Percentiles rank a stretch among this genome's conserved stretches.
Evolutionary conservation across 2,329 filamentous ascomycete genomes (phyloP).

Genomic region (Epichloe glyceriae): DNA sequence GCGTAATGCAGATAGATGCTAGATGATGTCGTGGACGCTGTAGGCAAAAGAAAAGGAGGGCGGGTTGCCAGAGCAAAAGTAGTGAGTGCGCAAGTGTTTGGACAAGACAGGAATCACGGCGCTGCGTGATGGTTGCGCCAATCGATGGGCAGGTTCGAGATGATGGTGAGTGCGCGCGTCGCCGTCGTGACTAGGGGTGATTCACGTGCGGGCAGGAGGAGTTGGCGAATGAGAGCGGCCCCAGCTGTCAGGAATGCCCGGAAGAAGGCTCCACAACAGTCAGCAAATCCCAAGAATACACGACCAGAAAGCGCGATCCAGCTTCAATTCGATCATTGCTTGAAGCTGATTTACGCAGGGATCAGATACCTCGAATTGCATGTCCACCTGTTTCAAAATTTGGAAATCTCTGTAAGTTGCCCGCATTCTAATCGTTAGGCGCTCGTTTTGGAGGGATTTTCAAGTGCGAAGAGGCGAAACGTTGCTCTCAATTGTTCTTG

Average conservation of each 20-base stretch:
- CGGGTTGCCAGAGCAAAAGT: neutral
- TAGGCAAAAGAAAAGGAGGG: neutral
- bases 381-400: neutral
- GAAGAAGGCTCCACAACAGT: constrained; percentile 2
- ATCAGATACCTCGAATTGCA: neutral
- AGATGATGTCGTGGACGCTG: neutral
- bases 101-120: neutral
- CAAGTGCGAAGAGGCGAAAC: neutral
- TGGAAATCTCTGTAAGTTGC: neutral
- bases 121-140: constrained; percentile 4
- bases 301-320: constrained; percentile 1
- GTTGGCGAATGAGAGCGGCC: constrained; percentile 3
- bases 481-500: neutral
- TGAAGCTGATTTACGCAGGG: neutral
- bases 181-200: constrained; percentile 3
- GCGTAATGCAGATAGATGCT: neutral
- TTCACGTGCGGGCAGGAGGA: constrained; percentile 4
- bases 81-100: neutral
- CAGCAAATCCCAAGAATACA: neutral
- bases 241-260: neutral
- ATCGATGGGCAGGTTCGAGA: constrained; percentile 2
- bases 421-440: neutral
- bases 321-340: neutral
- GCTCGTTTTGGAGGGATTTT: neutral
- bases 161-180: constrained; percentile 8